Percentiles rank a stretch among this genome's conserved stretches.
Conservation (phyloP, 352 stramenopile genomes). For the Globisporangium takayamanum region DNA sequence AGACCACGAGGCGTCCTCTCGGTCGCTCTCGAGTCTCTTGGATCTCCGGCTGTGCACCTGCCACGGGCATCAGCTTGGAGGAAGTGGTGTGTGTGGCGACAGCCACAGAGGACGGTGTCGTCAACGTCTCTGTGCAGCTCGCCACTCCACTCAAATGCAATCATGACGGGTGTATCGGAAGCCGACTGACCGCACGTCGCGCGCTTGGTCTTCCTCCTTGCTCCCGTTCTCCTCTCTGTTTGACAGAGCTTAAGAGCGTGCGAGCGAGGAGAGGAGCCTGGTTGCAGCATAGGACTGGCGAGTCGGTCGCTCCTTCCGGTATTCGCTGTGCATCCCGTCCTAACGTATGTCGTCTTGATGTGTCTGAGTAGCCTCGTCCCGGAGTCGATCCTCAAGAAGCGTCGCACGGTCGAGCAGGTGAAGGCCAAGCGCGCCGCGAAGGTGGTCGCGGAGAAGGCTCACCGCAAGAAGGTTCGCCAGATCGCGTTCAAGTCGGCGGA, state of each 20-base stretch:
- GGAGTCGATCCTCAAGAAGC: constrained; percentile 90
- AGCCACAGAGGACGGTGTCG: background rate
- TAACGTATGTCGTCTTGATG: constrained; percentile 37
- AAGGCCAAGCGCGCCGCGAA: constrained; percentile 83
- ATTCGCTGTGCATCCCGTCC: constrained; percentile 59
- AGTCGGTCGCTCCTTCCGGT: constrained; percentile 10
- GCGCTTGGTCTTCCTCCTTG: constrained; percentile 2
- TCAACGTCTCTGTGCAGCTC: background rate
- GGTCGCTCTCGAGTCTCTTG: constrained; percentile 19
- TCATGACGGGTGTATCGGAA: constrained; percentile 79
- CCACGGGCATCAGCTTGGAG: constrained; percentile 61
- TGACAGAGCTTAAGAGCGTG: background rate
- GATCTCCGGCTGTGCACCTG: constrained; percentile 69
- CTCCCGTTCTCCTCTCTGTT: background rate
- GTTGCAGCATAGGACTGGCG: constrained; percentile 4
- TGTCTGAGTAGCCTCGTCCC: constrained; percentile 65
- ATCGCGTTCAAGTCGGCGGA: constrained; percentile 94
- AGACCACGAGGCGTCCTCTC: background rate
- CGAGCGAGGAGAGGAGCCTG: background rate
- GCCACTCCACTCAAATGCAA: constrained; percentile 85
- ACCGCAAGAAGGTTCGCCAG: constrained; percentile 84
- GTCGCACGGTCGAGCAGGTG: constrained; percentile 81
- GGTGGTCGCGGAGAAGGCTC: constrained; percentile 66
- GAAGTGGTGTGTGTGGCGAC: constrained; percentile 77
- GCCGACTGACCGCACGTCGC: constrained; percentile 9